Evolutionary conservation across 495 filamentous ascomycete species (phyloP), one percentile per base, ranked within the genome.

Genomic region (Neurospora sp.): DNA sequence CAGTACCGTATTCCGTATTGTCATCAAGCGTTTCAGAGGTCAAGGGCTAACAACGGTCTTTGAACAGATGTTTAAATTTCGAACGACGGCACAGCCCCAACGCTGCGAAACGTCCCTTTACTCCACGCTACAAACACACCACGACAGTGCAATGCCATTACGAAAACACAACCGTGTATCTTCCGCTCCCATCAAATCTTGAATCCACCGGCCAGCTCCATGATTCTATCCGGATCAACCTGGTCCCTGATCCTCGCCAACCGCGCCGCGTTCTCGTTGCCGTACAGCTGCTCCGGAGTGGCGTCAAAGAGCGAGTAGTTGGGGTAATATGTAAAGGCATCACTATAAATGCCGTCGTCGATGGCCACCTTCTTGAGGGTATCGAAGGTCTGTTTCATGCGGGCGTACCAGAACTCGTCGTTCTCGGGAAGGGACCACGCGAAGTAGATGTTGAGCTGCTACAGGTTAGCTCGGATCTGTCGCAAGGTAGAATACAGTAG

Each of bases 181-280:
- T 9, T 44, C 42, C 6, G 41, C 5, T 44, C 41, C 41, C 16
- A 16, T 78, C 49, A 80, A 7, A 80, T 73, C 1, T n/a, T 49
- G 40, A 76, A 80, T 2, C 78, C 78, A 1, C 78, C 78, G 1
- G 76, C 76, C 6, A 78, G 39, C 11, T 77, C 77, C 78, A 80
- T 80, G n/a, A 80, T 38, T 31, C 76, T 38, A 0, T 39, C 40
- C 0, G 78, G 78, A 60, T 80, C 78, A 20, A 76, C 35, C 0
- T 16, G 40, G 20, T 72, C 31, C 35, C 77, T 72, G 35, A 80
- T 77, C 5, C 16, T 39, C 9, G 75, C 69, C 39, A 80, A 44
- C 5, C 78, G 54, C 12, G 72, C 74, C 5, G 76, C 74, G 40
- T 80, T 80, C 7, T 8, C 39, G 0, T 20, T 10, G 0, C 78